Evolutionary conservation across 495 filamentous ascomycete species (phyloP).

Genomic region (Lentithecium fluviatile): DNA sequence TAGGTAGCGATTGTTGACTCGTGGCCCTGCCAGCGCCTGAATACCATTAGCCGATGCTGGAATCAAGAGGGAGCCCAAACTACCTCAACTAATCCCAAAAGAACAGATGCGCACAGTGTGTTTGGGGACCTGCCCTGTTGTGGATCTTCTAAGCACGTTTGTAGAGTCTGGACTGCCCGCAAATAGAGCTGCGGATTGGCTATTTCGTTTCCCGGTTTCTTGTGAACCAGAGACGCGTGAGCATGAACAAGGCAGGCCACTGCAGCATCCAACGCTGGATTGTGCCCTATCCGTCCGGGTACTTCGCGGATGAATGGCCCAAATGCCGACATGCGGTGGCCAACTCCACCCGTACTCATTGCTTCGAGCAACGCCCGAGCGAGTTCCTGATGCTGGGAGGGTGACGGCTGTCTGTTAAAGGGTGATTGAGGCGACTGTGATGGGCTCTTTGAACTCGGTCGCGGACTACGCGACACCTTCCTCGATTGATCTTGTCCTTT

Average conservation of each 20-base stretch:
- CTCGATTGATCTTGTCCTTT: constrained; percentile 5
- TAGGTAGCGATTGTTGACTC: constrained; percentile 19
- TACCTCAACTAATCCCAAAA: constrained; percentile 28
- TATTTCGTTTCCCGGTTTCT: constrained; percentile 16
- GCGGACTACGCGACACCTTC: constrained; percentile 7
- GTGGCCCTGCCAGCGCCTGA: constrained; percentile 27
- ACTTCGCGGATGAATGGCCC: constrained; percentile 27
- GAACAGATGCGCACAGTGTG: constrained; percentile 27
- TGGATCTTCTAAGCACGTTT: constrained; percentile 14
- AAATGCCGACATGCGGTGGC: constrained; percentile 23
- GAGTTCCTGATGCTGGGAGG: constrained; percentile 20
- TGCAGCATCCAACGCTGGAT: constrained; percentile 21
- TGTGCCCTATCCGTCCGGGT: constrained; percentile 22
- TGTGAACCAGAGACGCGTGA: constrained; percentile 23
- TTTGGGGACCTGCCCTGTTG: constrained; percentile 22
- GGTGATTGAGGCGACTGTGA: background rate
- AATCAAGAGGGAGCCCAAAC: background rate
- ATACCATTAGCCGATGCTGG: background rate
- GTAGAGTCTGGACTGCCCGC: constrained; percentile 19
- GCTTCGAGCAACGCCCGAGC: constrained; percentile 24
- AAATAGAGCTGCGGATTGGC: constrained; percentile 23
- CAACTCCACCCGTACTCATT: constrained; percentile 7
- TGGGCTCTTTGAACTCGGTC: background rate
- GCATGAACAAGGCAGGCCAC: constrained; percentile 26
- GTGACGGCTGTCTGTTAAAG: constrained; percentile 8